Base-by-base conservation (phyloP, 805 yeast species). In the Zygosaccharomyces siamensis region DNA sequence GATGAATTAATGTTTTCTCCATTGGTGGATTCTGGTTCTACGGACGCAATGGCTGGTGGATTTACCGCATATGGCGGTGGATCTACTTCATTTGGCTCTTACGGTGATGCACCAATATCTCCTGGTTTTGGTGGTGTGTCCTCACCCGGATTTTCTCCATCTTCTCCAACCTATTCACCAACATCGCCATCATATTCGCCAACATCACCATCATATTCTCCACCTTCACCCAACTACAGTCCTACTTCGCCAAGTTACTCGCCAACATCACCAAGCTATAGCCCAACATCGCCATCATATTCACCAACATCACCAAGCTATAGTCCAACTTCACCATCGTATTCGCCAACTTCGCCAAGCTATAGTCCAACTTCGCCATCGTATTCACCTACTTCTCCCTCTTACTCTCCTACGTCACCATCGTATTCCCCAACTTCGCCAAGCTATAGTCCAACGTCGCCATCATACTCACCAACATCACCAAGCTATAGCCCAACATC, bases 1-100 rank as follows among this genome's bases (percentile, higher is more conserved):
- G 90, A 84, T 58, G 89, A 85, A 55, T 81, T 84, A 31, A 88
- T 87, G 60, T 93, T 93, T 76, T 93, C 99, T 43, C 99, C 99
- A 48, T 76, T 93, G 66, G 86, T 78, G 32, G 93, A 89, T 52
- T 81, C 96, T 28, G 96, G 97, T 57, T 78, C 83, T 46, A 78
- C 79, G 39, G 89, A 86, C 50, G 89, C 83, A 47, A 65, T 67
- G 65, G 75, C 83, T 28, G 96, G 96, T 48, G 95, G 95, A 5
- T 84, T 89, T 58, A 87, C 96, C 7, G 89, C 88, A 52, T 89
- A 89, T 62, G 83, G 81, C 48, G 79, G 78, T 51, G 79, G 80
- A 14, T 73, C 83, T 5, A 74, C 81, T 14, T 82, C 84, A 55
- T 71, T 62, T 46, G 58, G 68, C 35, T 72, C 76, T 5, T 79